Evolutionary conservation across 1,284 basidiomycete species (phyloP), one percentile per base, ranked within the genome.

Genomic region (Cutaneotrichosporon curvatum): DNA sequence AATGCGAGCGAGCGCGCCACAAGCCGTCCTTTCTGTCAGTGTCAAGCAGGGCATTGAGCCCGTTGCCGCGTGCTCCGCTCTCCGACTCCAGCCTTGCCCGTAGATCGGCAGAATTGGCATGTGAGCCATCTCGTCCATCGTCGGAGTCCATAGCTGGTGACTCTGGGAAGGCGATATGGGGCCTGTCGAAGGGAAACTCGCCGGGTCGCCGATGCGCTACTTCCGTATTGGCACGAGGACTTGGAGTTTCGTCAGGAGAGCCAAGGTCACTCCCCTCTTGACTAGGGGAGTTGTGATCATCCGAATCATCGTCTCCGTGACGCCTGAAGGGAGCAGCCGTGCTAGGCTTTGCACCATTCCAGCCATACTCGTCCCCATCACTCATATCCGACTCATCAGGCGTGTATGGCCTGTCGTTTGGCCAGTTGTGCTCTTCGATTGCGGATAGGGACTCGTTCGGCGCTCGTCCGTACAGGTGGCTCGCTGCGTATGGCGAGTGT

Each of bases 401-500:
- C 1, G 67, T 65, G 23, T 57, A 60, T 4, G 69, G 66, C 23
- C 62, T 52, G 16, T 56, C 49, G 10, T 28, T 7, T 48, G 45
- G 15, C 45, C 43, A 40, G 53, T 40, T 12, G 28, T 40, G 31
- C 40, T 72, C 70, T 21, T 70, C 65, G 33, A 72, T 72, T 0
- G 68, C 65, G 1, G 54, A 55, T 0, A 72, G 54, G 8, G 58
- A 60, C 20, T 70, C 65, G 45, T 64, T 65, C 14, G 62, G 57
- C 12, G 68, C 61, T 15, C 58, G 59, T 4, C 56, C 79, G 62
- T 90, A 89, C 1, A 90, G 73, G 55, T 90, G 85, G 12, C 85
- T 85, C 2, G 86, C 83, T n/a, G 87, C 82, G 58, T 87, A 92
- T 0, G 88, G 87, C 0, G 87, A 89, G 59, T 87, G 83, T 19